Evolutionary conservation across 129 eudicot genomes (phyloP).

Genomic region (Oenanthe sinensis): DNA sequence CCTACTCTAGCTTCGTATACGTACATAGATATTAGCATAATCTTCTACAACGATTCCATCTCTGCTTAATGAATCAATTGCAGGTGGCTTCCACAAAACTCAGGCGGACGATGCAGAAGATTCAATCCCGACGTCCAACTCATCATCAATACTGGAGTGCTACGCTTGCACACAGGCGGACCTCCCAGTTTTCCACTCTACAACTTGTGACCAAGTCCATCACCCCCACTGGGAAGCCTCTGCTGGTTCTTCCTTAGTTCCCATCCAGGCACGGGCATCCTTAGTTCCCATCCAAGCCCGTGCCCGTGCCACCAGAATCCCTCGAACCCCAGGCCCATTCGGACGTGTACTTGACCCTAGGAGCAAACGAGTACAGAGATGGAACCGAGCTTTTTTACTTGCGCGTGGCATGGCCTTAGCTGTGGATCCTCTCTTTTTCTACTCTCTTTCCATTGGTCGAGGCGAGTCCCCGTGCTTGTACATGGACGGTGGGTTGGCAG

Average conservation of each 20-base stretch:
- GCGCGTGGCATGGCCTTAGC: slow-evolving; percentile 91
- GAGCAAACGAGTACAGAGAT: slow-evolving; percentile 61
- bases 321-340: slow-evolving; percentile 10
- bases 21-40: neutral
- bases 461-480: slow-evolving; percentile 72
- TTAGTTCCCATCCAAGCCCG: slow-evolving; percentile 52
- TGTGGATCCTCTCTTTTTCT: slow-evolving; percentile 83
- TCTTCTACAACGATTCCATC: no score
- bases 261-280: slow-evolving; percentile 43
- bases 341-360: slow-evolving; percentile 62
- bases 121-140: slow-evolving; percentile 24
- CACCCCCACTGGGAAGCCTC: slow-evolving; percentile 92
- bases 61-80: neutral
- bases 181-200: slow-evolving; percentile 93
- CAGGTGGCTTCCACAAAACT: slow-evolving; percentile 19
- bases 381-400: slow-evolving; percentile 65
- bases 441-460: slow-evolving; percentile 75
- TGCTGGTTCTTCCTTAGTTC: slow-evolving; percentile 79
- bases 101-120: slow-evolving; percentile 27
- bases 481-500: slow-evolving; percentile 82
- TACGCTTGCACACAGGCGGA: slow-evolving; percentile 93
- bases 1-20: neutral
- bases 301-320: slow-evolving; percentile 2
- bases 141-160: slow-evolving; percentile 51
- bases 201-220: slow-evolving; percentile 78